Evolutionary conservation across 805 yeast genomes (phyloP), one percentile per base, ranked within the genome.

Genomic region (Candida easanensis): DNA sequence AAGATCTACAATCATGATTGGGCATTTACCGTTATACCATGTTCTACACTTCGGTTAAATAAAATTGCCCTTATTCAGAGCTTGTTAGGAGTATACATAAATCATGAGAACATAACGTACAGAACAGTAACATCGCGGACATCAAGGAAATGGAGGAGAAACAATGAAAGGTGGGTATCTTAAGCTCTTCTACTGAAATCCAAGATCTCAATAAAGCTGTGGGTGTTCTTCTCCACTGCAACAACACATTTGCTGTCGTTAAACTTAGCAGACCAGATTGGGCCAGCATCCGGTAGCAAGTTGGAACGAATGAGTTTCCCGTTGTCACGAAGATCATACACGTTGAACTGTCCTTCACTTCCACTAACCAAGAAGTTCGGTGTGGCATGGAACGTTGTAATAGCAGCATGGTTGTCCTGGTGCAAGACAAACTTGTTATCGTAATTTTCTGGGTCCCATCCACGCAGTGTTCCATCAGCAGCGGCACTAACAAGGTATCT

Each of bases 221-320:
- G 74, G 9, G 77, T 77, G 31, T 75, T 79, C 42, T 79, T 73
- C 61, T 88, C 95, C 9, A 90, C 93, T 0, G 99, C 98, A 17
- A 95, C 91, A 30, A 91, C 87, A 59, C 97, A 85, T 39, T 89
- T 74, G 46, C 84, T 77, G 51, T 81, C 79, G 58, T 88, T 95
- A 56, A 89, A 88, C 55, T 84, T 77, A 2, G 91, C 97, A 53
- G 93, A 96, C 99, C 99, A 93, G 27, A 91, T 88, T 30, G 87
- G 84, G 9, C 93, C 95, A 14, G 87, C 82, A 59, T 84, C 90
- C 4, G 76, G 70, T 36, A 90, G 67, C 41, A 93, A 64, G 51
- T 88, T 89, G 17, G 77, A 66, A 42, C 88, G 71, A 2, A 90
- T 78, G 47, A 84, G 76, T 56, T 74, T 73, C 0, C 98, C 98